Evolutionary conservation across 2,329 filamentous ascomycete genomes (phyloP).

Genomic region (Colletotrichum zoysiae): DNA sequence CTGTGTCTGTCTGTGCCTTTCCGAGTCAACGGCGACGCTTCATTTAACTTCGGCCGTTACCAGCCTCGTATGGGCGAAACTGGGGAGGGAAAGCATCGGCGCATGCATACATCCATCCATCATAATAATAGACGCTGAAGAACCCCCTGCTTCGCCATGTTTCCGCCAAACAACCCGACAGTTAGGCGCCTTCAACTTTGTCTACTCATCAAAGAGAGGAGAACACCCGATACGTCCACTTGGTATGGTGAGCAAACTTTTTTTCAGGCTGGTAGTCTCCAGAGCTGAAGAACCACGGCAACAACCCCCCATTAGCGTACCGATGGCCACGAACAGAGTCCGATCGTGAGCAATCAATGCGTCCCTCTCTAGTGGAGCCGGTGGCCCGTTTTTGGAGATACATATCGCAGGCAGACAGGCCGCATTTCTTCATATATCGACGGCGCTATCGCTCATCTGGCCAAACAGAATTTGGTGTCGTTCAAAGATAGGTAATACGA

Average conservation of each 20-base stretch:
- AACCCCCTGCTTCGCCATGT: slow-evolving; percentile 5
- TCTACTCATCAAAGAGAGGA: too few relatives aligned
- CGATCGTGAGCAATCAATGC: background rate
- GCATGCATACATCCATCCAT: slow-evolving; percentile 18
- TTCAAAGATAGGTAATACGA: background rate
- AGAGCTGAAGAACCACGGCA: too few relatives aligned
- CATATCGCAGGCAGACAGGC: background rate
- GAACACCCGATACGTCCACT: too few relatives aligned
- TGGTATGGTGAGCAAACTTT: too few relatives aligned
- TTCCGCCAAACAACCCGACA: background rate
- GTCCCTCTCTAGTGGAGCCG: background rate
- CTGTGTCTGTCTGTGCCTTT: background rate
- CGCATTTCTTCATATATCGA: slow-evolving; percentile 8
- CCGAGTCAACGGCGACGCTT: too few relatives aligned
- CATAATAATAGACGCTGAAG: background rate
- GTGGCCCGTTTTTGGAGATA: background rate
- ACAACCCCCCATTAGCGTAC: too few relatives aligned
- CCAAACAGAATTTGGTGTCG: background rate
- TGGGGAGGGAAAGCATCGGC: background rate
- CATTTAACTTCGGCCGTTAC: too few relatives aligned
- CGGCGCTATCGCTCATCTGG: background rate
- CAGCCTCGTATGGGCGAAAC: background rate
- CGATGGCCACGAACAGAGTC: too few relatives aligned
- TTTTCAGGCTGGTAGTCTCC: too few relatives aligned
- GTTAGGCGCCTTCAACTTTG: background rate